A percentile compares a stretch with the other conserved stretches of the same genome.
These are phyloP conservation scores for Tripidium arundinaceum DNA, from an alignment of 202 grass and related monocot genomes.

Conservation along the genomic window DNA sequence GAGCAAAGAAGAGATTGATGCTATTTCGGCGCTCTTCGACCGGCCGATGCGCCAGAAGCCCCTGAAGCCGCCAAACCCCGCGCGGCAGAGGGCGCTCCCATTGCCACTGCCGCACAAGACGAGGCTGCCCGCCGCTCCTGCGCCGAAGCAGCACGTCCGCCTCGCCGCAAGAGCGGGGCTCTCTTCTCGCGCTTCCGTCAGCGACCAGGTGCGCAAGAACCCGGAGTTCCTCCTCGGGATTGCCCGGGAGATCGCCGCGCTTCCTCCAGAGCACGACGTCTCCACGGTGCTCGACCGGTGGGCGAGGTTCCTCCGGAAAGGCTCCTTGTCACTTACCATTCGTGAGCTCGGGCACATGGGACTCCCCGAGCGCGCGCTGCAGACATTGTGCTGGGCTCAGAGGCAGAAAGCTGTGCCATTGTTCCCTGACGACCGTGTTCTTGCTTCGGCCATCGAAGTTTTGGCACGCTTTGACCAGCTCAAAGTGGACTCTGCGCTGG, in stretches of 20 bases:
- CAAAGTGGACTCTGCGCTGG: slow-evolving; percentile 42
- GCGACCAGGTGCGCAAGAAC: slow-evolving; percentile 62
- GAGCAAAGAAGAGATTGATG: slow-evolving; percentile 69
- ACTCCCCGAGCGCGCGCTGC: slow-evolving; percentile 57
- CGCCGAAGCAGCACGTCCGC: slow-evolving; percentile 50
- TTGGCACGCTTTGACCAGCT: slow-evolving; percentile 59
- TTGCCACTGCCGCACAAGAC: slow-evolving; percentile 56
- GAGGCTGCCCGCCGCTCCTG: slow-evolving; percentile 29
- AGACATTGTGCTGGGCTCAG: slow-evolving; percentile 79
- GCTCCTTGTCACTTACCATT: slow-evolving; percentile 78
- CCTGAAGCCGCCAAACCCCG: slow-evolving; percentile 23
- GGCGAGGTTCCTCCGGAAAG: slow-evolving; percentile 68
- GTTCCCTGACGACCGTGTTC: slow-evolving; percentile 67
- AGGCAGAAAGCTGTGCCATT: slow-evolving; percentile 34
- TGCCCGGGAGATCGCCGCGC: slow-evolving; percentile 55
- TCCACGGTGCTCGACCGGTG: slow-evolving; percentile 57
- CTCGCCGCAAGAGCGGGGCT: slow-evolving; percentile 32
- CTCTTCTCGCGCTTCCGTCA: slow-evolving; percentile 39
- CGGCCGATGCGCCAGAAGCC: slow-evolving; percentile 46
- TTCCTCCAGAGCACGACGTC: slow-evolving; percentile 39
- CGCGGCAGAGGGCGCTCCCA: slow-evolving; percentile 38
- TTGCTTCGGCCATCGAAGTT: slow-evolving; percentile 64
- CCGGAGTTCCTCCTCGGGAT: slow-evolving; percentile 56
- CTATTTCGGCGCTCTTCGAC: slow-evolving; percentile 74
- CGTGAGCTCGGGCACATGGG: slow-evolving; percentile 89